Evolutionary conservation across 805 yeast genomes (phyloP).

Genomic region (Cyberlindnera suaveolens): DNA sequence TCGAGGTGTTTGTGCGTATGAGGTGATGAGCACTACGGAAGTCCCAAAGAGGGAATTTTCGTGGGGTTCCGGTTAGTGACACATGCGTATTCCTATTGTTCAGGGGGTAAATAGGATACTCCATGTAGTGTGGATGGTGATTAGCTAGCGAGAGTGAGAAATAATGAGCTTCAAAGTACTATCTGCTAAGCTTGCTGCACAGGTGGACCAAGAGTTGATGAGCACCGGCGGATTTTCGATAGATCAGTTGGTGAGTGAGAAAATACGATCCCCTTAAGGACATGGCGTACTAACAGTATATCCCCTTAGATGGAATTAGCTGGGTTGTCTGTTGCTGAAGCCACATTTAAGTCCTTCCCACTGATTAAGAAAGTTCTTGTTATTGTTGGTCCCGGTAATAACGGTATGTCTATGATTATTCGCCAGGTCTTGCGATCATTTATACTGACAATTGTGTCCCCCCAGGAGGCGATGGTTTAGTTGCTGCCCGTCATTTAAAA

Average conservation of each 20-base stretch:
- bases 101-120: too few relatives aligned
- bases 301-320: constrained; percentile 78
- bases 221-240: constrained; percentile 73
- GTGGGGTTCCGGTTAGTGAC: too few relatives aligned
- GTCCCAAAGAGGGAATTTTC: too few relatives aligned
- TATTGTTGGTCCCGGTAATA: constrained; percentile 93
- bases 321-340: constrained; percentile 89
- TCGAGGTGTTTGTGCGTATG: too few relatives aligned
- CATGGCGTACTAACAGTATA: neutral
- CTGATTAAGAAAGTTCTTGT: constrained; percentile 46
- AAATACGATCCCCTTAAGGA: too few relatives aligned
- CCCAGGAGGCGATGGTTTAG: constrained; percentile 84
- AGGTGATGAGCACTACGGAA: too few relatives aligned
- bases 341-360: constrained; percentile 65
- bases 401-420: constrained; percentile 28
- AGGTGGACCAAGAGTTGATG: constrained; percentile 83
- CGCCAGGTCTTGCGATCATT: neutral
- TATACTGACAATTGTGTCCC: neutral
- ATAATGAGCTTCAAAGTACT: constrained; percentile 30
- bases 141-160: too few relatives aligned
- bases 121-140: too few relatives aligned
- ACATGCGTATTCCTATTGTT: too few relatives aligned
- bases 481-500: constrained; percentile 86
- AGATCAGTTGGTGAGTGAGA: constrained; percentile 53
- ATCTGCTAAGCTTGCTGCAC: constrained; percentile 55